Evolutionary conservation across 1,284 basidiomycete genomes (phyloP).

Genomic region (Sphagnurus paluster): DNA sequence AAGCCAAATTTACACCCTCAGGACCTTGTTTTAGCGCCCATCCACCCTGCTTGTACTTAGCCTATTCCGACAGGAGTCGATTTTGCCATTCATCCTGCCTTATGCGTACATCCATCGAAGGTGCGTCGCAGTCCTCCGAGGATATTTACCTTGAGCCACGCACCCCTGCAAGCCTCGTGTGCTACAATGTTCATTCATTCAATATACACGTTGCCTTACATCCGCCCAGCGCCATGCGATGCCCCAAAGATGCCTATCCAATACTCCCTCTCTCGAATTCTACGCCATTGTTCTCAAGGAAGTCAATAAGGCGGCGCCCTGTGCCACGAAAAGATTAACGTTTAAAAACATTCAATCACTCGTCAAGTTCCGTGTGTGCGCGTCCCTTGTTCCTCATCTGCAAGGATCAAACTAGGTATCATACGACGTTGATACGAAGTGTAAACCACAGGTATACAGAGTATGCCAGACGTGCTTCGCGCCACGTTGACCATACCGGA

Average conservation of each 20-base stretch:
- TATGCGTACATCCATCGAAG: not conserved
- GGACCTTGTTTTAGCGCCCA: not conserved
- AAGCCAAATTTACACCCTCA: too few relatives aligned
- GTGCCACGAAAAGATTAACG: constrained; percentile 6
- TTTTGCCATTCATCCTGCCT: constrained; percentile 3
- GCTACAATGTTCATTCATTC: constrained; percentile 5
- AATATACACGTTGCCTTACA: not conserved
- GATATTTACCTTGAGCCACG: constrained; percentile 3
- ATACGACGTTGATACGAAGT: constrained; percentile 20
- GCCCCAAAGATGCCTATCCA: constrained; percentile 1
- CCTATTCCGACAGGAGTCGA: constrained; percentile 5
- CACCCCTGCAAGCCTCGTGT: constrained; percentile 14
- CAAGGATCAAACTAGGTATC: not conserved
- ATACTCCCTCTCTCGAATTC: not conserved
- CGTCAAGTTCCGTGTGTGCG: not conserved
- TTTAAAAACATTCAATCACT: not conserved
- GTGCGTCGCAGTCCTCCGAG: constrained; percentile 6
- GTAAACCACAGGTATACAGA: constrained; percentile 1
- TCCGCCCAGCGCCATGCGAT: not conserved
- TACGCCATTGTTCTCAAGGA: not conserved
- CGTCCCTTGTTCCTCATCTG: constrained; percentile 18
- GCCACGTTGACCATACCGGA: constrained; percentile 10
- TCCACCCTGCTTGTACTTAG: not conserved
- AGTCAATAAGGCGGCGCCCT: not conserved
- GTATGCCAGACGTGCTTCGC: constrained; percentile 6